phyloP scores from a whole-genome alignment of 2,329 filamentous ascomycete genomes.

The Truncatella angustata region DNA sequence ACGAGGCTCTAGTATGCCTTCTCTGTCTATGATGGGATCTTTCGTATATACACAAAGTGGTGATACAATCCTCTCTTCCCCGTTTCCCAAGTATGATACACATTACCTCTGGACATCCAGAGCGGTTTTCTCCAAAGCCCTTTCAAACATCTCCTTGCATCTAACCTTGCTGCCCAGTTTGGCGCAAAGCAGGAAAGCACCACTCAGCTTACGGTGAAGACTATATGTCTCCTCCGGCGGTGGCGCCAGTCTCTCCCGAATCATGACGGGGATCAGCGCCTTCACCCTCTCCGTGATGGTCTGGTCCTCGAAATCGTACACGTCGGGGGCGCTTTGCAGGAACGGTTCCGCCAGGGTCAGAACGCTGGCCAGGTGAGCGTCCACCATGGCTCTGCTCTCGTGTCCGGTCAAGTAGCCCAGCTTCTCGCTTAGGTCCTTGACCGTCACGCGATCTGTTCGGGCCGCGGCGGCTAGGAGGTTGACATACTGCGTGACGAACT shows the following conservation, averaged over 20 bases:
- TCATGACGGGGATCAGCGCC: constrained; percentile 86
- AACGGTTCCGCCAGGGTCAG: constrained; percentile 93
- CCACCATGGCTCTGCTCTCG: constrained; percentile 81
- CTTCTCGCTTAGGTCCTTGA: constrained; percentile 67
- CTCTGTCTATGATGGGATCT: constrained; percentile 1
- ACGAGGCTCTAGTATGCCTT: neutral
- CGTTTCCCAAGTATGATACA: neutral
- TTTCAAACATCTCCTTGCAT: constrained; percentile 77
- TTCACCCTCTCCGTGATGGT: constrained; percentile 95
- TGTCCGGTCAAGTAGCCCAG: constrained; percentile 91
- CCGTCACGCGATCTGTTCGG: constrained; percentile 60
- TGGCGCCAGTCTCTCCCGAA: constrained; percentile 81
- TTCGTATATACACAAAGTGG: constrained; percentile 1
- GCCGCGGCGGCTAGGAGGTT: constrained; percentile 78
- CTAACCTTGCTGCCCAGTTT: constrained; percentile 77
- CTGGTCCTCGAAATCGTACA: constrained; percentile 92
- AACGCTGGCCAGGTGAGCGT: constrained; percentile 86
- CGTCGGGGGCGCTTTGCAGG: constrained; percentile 66
- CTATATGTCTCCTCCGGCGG: constrained; percentile 98
- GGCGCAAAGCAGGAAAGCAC: constrained; percentile 90
- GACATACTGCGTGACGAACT: constrained; percentile 80
- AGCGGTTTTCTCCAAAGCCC: constrained; percentile 43
- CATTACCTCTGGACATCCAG: constrained; percentile 12
- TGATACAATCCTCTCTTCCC: neutral
- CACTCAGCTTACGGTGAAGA: constrained; percentile 90